Conservation (phyloP, 2,329 filamentous ascomycete genomes). For the Xenoacremonium recifei region DNA sequence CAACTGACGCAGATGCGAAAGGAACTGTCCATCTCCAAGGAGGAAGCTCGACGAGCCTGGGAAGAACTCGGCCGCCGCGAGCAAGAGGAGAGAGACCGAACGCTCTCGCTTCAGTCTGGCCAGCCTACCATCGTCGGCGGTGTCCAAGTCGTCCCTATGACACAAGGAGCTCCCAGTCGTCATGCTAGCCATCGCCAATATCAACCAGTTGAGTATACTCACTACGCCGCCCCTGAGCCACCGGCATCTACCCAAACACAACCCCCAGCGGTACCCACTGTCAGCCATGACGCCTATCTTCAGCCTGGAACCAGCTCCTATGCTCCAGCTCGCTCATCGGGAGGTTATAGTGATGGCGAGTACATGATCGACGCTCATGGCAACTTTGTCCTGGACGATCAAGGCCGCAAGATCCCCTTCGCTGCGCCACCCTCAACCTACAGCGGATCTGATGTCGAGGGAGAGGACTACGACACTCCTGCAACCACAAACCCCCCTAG, state of each 20-base stretch:
- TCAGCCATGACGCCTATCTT: slow-evolving; percentile 24
- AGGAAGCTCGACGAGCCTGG: slow-evolving; percentile 93
- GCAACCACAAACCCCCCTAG: slow-evolving; percentile 41
- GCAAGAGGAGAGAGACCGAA: slow-evolving; percentile 87
- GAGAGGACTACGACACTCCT: slow-evolving; percentile 59
- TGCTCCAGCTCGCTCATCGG: slow-evolving; percentile 48
- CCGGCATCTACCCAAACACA: slow-evolving; percentile 42
- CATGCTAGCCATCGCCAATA: slow-evolving; percentile 43
- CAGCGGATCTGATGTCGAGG: slow-evolving; percentile 48
- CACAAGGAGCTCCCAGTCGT: slow-evolving; percentile 63
- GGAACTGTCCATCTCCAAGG: slow-evolving; percentile 91
- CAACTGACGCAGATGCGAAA: slow-evolving; percentile 87
- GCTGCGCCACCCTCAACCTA: slow-evolving; percentile 44
- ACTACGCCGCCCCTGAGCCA: slow-evolving; percentile 35
- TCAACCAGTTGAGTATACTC: slow-evolving; percentile 26
- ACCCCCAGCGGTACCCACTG: slow-evolving; percentile 28
- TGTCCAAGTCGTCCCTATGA: slow-evolving; percentile 94
- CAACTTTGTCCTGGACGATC: slow-evolving; percentile 59
- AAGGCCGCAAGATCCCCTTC: slow-evolving; percentile 58
- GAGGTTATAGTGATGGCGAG: slow-evolving; percentile 67
- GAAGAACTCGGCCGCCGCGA: slow-evolving; percentile 92
- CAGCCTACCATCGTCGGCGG: slow-evolving; percentile 87
- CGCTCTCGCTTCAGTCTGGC: slow-evolving; percentile 79
- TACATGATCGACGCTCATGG: slow-evolving; percentile 64
- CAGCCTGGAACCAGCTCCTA: slow-evolving; percentile 19